Evolutionary conservation across 75 land plant genomes (phyloP), one percentile per base, ranked within the genome.

Genomic region (Sequoia sempervirens): DNA sequence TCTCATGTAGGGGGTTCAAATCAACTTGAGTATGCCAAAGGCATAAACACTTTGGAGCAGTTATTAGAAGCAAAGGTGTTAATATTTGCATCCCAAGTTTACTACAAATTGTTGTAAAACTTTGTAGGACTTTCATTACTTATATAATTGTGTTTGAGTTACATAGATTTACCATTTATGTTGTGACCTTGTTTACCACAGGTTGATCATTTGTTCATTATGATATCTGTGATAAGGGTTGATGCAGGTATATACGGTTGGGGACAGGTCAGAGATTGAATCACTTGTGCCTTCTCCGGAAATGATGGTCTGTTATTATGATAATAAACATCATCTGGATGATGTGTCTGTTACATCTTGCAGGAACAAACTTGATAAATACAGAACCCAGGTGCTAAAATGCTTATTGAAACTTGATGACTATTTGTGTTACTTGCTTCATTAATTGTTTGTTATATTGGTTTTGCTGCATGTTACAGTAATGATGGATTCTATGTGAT

Each of bases 31-130:
- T 85, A 88, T 83, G 81, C 93, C n/a, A 90, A 80, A 82, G 78
- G 86, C 81, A 90, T 92, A 43, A 88, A 88, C 53, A 90, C 90
- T 87, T 88, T 93, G 81, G 95, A 93, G 86, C 79, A 80, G 10
- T 86, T 93, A 79, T 85, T 93, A 56, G 79, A 88, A 81, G 89
- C 95, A 30, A 93, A 93, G 95, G 95, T 92, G 52, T n/a, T 80
- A 82, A 50, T 52, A 78, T 41, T 78, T 76, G 45, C 4, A n/a
- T 20, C 20, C 45, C 8, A 11, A 26, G 80, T 34, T n/a, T n/a
- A 26, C 80, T 45, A 11, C 12, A 78, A 45, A 78, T 45, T 43
- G 9, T 10, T 10, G 46, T 1, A 26, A 12, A 78, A 78, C 5
- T 26, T 26, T 78, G n/a, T 45, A 78, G 50, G 46, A 26, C 32